A percentile compares a stretch with the other conserved stretches of the same genome.
These are phyloP conservation scores for Vachellia pachyceras DNA, from an alignment of 306 rosid species.

Conservation along the genomic window DNA sequence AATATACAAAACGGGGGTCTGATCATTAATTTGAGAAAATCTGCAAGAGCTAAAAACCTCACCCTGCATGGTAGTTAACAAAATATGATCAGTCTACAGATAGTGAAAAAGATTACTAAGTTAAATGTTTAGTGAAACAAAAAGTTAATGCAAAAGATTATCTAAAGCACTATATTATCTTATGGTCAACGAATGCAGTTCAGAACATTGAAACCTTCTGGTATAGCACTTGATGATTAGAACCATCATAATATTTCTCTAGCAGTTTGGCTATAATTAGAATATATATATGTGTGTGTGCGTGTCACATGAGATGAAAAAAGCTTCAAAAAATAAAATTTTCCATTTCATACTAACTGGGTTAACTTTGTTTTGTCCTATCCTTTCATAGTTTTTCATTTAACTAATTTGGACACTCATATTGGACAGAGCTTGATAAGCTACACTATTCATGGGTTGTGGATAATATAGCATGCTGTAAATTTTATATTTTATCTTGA, in stretches of 20 bases:
- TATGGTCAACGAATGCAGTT: constrained; percentile 11
- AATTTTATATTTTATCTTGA: neutral
- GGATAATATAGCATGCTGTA: neutral
- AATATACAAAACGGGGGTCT: constrained; percentile 59
- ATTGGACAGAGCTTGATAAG: neutral
- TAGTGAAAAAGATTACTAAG: constrained; percentile 20
- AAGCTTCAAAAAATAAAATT: neutral
- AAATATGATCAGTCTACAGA: constrained; percentile 36
- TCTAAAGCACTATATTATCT: constrained; percentile 25
- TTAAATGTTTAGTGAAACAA: constrained; percentile 9
- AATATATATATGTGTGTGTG: constrained; percentile 3
- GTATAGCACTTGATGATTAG: constrained; percentile 13
- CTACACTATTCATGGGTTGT: neutral
- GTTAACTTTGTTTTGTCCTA: neutral
- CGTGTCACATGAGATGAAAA: neutral
- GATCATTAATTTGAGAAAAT: constrained; percentile 66
- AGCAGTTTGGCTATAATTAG: neutral
- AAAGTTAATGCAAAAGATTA: neutral
- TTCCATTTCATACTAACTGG: neutral
- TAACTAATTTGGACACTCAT: neutral
- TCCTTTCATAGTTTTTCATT: neutral
- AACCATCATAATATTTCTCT: constrained; percentile 1
- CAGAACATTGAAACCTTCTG: neutral
- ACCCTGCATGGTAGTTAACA: constrained; percentile 58
- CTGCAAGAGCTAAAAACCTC: constrained; percentile 77